Percentiles rank a stretch among this genome's conserved stretches.
phyloP scores from a whole-genome alignment of 371 early-diverging fungal genomes.

The Syncephalis fuscata region DNA sequence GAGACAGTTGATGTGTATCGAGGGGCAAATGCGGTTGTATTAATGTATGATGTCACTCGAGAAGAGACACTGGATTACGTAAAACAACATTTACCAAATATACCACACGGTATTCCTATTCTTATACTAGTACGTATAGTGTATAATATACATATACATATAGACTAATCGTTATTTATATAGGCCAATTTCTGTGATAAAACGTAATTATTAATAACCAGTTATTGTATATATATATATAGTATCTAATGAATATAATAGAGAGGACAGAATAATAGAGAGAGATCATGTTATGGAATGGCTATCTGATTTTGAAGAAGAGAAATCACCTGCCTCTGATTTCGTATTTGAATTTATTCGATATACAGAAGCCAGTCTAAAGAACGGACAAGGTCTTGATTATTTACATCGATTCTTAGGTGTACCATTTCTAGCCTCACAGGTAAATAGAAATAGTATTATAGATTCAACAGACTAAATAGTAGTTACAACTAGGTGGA shows the following conservation, averaged over 20 bases:
- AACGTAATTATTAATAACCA: no score
- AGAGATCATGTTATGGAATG: conserved; percentile 10
- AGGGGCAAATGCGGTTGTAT: conserved; percentile 34
- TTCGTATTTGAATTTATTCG: conserved; percentile 33
- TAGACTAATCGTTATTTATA: background rate
- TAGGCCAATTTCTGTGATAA: conserved; percentile 32
- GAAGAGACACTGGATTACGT: conserved; percentile 48
- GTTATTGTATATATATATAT: background rate
- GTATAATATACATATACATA: background rate
- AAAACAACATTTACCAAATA: conserved; percentile 20
- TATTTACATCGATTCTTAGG: conserved; percentile 41
- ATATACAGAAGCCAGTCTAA: conserved; percentile 38
- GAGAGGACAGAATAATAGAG: background rate
- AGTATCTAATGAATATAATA: background rate
- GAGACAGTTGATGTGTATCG: conserved; percentile 43
- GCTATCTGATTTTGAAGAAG: conserved; percentile 5
- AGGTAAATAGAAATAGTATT: conserved; percentile 18
- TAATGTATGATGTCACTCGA: conserved; percentile 40
- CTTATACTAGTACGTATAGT: conserved; percentile 26
- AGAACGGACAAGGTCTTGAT: conserved; percentile 35
- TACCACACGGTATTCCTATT: conserved; percentile 33
- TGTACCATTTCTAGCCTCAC: conserved; percentile 37
- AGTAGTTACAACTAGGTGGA: background rate
- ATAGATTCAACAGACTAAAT: no score
- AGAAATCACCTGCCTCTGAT: conserved; percentile 7